Evolutionary conservation across 1,139 yeast genomes (phyloP).

Genomic region (Blastobotrys capitulatus): DNA sequence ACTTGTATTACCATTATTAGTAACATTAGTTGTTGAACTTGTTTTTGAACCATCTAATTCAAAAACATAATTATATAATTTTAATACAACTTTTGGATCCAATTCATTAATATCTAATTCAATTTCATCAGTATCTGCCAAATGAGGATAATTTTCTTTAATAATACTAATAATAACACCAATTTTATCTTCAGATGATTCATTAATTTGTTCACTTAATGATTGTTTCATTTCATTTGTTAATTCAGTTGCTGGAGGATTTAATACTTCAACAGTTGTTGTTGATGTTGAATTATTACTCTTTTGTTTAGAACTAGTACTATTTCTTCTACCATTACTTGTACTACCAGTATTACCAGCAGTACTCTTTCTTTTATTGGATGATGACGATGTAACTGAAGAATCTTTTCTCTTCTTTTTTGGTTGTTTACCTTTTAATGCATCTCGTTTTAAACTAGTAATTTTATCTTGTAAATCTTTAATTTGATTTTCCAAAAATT

Average conservation of each 20-base stretch:
- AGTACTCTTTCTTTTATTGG: constrained; percentile 19
- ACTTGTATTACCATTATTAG: not conserved
- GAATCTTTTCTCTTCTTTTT: constrained; percentile 31
- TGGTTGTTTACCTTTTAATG: constrained; percentile 42
- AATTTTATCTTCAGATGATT: constrained; percentile 70
- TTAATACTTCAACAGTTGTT: constrained; percentile 6
- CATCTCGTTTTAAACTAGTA: constrained; percentile 70
- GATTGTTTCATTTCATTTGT: constrained; percentile 97
- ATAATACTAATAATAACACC: constrained; percentile 81
- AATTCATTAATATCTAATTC: constrained; percentile 94
- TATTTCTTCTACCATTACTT: constrained; percentile 15
- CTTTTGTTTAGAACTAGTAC: constrained; percentile 4
- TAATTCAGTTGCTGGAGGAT: constrained; percentile 13
- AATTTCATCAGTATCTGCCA: constrained; percentile 73
- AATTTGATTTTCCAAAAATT: constrained; percentile 80
- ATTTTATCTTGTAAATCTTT: constrained; percentile 81
- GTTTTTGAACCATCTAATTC: constrained; percentile 43
- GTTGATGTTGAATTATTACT: constrained; percentile 5
- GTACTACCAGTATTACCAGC: constrained; percentile 16
- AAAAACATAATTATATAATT: constrained; percentile 74
- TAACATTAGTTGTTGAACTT: no score
- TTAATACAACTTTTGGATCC: constrained; percentile 77
- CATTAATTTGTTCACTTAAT: constrained; percentile 75
- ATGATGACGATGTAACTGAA: constrained; percentile 10
- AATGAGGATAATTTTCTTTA: constrained; percentile 80